phyloP scores from a whole-genome alignment of 306 rosid species.

The Cicer cuneatum region DNA sequence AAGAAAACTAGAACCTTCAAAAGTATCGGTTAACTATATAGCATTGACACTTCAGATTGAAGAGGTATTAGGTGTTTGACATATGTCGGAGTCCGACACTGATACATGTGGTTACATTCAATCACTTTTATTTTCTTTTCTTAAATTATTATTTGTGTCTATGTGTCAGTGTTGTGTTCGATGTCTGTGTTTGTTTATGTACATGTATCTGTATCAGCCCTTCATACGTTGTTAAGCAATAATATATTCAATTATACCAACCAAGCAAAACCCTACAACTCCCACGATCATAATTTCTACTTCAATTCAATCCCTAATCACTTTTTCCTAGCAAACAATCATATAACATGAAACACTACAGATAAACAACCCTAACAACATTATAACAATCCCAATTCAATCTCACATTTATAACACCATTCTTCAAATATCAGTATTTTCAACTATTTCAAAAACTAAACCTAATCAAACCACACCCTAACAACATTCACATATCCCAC shows the following conservation, averaged over 20 bases:
- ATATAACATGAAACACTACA: neutral
- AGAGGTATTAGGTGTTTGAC: too few species aligned
- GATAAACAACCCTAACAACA: neutral
- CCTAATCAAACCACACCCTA: neutral
- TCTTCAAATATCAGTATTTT: neutral
- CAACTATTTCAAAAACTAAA: neutral
- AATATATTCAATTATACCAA: constrained; percentile 5
- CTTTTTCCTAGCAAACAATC: constrained; percentile 20
- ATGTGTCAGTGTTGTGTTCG: too few species aligned
- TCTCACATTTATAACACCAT: neutral
- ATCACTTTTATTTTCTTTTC: too few species aligned
- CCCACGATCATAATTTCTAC: neutral
- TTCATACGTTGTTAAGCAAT: neutral
- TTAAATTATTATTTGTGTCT: too few species aligned
- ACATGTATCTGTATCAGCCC: too few species aligned
- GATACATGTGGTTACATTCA: too few species aligned
- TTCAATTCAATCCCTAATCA: neutral
- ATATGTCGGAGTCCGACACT: too few species aligned
- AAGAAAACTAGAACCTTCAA: neutral
- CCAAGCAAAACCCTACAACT: neutral
- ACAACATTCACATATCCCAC: neutral
- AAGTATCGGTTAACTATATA: neutral
- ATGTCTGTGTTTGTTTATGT: too few species aligned
- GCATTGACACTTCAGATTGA: too few species aligned
- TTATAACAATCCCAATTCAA: neutral